These are phyloP conservation scores for Cyberlindnera bimundalis DNA, from an alignment of 805 yeast species.

Conservation along the genomic window DNA sequence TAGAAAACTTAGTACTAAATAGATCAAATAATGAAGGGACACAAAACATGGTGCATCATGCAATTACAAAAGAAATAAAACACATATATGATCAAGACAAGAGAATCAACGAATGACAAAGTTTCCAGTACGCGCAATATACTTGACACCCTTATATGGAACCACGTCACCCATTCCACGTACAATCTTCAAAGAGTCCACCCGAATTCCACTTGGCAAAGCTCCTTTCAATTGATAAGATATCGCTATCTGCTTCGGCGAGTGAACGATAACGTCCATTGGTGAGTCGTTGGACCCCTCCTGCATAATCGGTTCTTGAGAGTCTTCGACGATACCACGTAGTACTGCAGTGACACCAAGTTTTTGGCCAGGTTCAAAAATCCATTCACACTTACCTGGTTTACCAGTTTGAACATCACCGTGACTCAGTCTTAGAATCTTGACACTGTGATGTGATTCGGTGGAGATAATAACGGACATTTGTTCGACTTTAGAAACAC, in stretches of 20 bases:
- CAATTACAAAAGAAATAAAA: neutral
- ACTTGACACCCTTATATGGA: conserved; percentile 91
- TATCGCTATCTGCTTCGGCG: conserved; percentile 46
- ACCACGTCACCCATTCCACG: conserved; percentile 62
- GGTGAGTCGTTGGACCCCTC: neutral
- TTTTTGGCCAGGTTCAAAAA: conserved; percentile 51
- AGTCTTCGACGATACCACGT: conserved; percentile 50
- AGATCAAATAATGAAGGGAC: no score
- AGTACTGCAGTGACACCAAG: conserved; percentile 68
- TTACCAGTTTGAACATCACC: conserved; percentile 68
- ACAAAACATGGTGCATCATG: no score
- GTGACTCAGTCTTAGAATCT: conserved; percentile 61
- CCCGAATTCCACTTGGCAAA: conserved; percentile 72
- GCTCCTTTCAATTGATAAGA: conserved; percentile 61
- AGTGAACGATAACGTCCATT: conserved; percentile 9
- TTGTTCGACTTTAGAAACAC: conserved; percentile 46
- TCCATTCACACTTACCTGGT: conserved; percentile 62
- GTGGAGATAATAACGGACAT: conserved; percentile 40
- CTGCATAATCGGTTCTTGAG: conserved; percentile 11
- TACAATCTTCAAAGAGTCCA: conserved; percentile 57
- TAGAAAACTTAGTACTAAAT: no score
- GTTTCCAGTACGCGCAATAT: conserved; percentile 62
- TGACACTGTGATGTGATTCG: conserved; percentile 36
- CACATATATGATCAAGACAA: no score
- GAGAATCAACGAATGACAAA: conserved; percentile 26